A percentile compares a stretch with the other conserved stretches of the same genome.
Evolutionary conservation across 2,329 filamentous ascomycete genomes (phyloP).

Genomic region (Nemania sp.): DNA sequence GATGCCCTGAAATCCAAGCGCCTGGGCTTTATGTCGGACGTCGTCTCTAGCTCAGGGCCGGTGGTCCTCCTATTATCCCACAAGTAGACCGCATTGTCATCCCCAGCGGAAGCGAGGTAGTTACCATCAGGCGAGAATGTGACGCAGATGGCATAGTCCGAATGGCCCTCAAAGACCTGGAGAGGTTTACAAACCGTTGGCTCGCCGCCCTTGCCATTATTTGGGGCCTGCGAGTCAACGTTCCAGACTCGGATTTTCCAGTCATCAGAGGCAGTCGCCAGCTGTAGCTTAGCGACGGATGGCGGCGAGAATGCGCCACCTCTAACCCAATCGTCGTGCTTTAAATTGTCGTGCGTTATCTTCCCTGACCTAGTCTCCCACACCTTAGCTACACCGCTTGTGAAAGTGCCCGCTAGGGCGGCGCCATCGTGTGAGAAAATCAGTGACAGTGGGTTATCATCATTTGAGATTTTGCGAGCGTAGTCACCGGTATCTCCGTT

Average conservation of each 20-base stretch:
- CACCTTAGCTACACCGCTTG: neutral
- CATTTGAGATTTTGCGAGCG: neutral
- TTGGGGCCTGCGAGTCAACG: neutral
- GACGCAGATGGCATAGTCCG: neutral
- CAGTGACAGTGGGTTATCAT: neutral
- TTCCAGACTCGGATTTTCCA: neutral
- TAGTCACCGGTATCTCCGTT: neutral
- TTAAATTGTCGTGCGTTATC: too few relatives aligned
- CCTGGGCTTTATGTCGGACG: too few relatives aligned
- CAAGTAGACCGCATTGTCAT: neutral
- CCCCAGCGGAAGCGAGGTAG: neutral
- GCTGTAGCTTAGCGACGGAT: too few relatives aligned
- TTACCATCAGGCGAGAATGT: constrained; percentile 9
- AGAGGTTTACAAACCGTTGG: neutral
- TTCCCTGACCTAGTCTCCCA: neutral
- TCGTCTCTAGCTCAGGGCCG: too few relatives aligned
- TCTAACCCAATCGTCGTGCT: neutral
- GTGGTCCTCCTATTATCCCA: too few relatives aligned
- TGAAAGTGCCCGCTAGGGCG: neutral
- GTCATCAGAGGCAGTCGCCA: constrained; percentile 3
- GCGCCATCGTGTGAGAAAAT: neutral
- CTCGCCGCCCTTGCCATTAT: neutral
- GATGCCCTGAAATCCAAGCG: too few relatives aligned
- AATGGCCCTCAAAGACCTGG: neutral
- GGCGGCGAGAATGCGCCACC: neutral